Evolutionary conservation across 2,329 filamentous ascomycete species (phyloP).

Genomic region (Pyrenophora graminea): DNA sequence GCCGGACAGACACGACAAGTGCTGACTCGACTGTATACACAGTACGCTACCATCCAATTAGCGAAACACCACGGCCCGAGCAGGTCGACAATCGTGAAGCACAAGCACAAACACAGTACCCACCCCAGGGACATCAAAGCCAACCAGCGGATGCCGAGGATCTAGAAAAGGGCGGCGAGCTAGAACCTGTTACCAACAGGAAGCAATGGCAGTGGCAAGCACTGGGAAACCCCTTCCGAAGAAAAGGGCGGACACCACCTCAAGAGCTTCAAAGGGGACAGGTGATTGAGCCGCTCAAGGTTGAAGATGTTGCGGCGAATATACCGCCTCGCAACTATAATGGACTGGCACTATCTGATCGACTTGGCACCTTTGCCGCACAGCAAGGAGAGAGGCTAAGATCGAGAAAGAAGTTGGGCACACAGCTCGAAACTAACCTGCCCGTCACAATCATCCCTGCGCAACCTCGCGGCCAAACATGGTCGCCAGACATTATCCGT

Average conservation of each 20-base stretch:
- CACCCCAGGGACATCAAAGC: slow-evolving; percentile 5
- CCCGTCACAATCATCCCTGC: slow-evolving; percentile 66
- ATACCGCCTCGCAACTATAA: slow-evolving; percentile 51
- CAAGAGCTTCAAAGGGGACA: slow-evolving; percentile 63
- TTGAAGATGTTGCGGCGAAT: slow-evolving; percentile 41
- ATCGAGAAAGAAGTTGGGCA: slow-evolving; percentile 43
- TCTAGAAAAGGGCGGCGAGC: slow-evolving; percentile 36
- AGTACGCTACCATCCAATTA: slow-evolving; percentile 63
- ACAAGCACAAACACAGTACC: slow-evolving; percentile 4
- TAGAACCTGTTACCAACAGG: slow-evolving; percentile 18
- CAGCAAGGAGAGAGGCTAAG: slow-evolving; percentile 53
- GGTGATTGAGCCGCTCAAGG: slow-evolving; percentile 50
- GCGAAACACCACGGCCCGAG: slow-evolving; percentile 45
- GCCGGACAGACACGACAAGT: slow-evolving; percentile 64
- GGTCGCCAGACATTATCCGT: slow-evolving; percentile 53
- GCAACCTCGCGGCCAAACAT: slow-evolving; percentile 59
- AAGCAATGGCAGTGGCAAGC: slow-evolving; percentile 53
- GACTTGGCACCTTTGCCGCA: slow-evolving; percentile 55
- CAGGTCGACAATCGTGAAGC: slow-evolving; percentile 19
- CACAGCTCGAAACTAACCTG: slow-evolving; percentile 48
- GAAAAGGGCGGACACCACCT: slow-evolving; percentile 62
- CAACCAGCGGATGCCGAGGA: slow-evolving; percentile 28
- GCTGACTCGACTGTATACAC: slow-evolving; percentile 67
- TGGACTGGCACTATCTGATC: slow-evolving; percentile 50
- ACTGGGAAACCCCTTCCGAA: slow-evolving; percentile 62